These are phyloP conservation scores for Leccinum glutinopallens DNA, from an alignment of 1,284 basidiomycete genomes.

Conservation along the genomic window DNA sequence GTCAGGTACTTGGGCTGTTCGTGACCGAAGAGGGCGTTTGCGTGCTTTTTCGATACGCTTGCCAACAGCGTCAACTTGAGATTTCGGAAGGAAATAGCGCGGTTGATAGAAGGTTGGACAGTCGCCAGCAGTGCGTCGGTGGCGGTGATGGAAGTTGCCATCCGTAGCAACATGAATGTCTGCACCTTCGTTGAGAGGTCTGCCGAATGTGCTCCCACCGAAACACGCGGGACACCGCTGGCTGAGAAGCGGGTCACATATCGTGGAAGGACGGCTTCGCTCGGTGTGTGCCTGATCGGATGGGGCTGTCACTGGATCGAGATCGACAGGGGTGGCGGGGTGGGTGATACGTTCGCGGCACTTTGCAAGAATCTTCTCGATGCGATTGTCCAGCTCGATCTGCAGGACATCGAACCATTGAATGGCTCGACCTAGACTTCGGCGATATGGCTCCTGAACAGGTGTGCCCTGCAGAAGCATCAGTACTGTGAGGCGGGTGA, in stretches of 20 bases:
- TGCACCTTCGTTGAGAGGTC: neutral
- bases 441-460: slow-evolving; percentile 1
- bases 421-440: neutral
- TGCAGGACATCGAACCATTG: neutral
- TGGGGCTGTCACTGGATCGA: neutral
- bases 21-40: neutral
- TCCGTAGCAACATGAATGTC: neutral
- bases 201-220: neutral
- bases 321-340: neutral
- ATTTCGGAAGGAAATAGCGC: neutral
- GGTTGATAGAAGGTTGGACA: neutral
- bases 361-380: neutral
- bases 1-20: slow-evolving; percentile 1
- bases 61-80: neutral
- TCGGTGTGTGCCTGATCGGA: neutral
- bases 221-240: neutral
- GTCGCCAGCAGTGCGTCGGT: neutral
- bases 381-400: neutral
- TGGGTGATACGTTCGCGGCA: neutral
- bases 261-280: neutral
- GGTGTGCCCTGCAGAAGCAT: neutral
- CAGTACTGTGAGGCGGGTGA: neutral
- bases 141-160: neutral
- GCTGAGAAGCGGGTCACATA: neutral
- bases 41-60: neutral